Evolutionary conservation across 345 rosid species (phyloP).

Genomic region (Gossypium sturtianum): DNA sequence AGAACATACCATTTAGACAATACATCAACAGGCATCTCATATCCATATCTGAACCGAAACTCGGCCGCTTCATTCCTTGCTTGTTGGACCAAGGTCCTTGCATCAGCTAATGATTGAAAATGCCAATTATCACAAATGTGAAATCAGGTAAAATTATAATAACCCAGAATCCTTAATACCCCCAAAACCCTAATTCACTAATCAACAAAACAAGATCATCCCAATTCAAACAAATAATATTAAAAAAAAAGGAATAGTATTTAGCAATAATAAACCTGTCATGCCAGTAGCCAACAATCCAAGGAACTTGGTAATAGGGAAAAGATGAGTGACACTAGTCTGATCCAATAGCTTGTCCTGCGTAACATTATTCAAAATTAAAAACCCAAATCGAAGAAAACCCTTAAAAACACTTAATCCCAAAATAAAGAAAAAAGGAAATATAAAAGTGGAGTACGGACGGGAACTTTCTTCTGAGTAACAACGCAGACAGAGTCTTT

Average conservation of each 20-base stretch:
- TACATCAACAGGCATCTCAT: conserved; percentile 95
- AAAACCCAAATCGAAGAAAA: conserved; percentile 12
- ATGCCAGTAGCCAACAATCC: conserved; percentile 95
- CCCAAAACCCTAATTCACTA: neutral
- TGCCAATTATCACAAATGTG: neutral
- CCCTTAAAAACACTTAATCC: neutral
- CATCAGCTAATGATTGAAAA: conserved; percentile 66
- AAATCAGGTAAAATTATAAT: neutral
- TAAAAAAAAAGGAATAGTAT: neutral
- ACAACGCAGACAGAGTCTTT: conserved; percentile 95
- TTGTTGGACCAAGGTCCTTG: conserved; percentile 96
- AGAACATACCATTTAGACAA: conserved; percentile 54
- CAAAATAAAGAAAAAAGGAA: neutral
- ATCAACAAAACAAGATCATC: neutral
- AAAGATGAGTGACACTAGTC: conserved; percentile 86
- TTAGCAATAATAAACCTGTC: conserved; percentile 50
- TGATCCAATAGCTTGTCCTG: conserved; percentile 99
- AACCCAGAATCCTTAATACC: conserved; percentile 1
- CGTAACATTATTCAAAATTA: neutral
- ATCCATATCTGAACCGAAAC: conserved; percentile 89
- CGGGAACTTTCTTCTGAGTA: conserved; percentile 99
- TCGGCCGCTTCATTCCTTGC: conserved; percentile 99
- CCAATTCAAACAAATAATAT: neutral
- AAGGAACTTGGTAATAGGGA: conserved; percentile 82
- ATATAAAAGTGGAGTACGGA: conserved; percentile 5